Percentiles rank a stretch among this genome's conserved stretches.
Evolutionary conservation across 1,284 basidiomycete species (phyloP).

Genomic region (Tilletiopsis washingtonensis): DNA sequence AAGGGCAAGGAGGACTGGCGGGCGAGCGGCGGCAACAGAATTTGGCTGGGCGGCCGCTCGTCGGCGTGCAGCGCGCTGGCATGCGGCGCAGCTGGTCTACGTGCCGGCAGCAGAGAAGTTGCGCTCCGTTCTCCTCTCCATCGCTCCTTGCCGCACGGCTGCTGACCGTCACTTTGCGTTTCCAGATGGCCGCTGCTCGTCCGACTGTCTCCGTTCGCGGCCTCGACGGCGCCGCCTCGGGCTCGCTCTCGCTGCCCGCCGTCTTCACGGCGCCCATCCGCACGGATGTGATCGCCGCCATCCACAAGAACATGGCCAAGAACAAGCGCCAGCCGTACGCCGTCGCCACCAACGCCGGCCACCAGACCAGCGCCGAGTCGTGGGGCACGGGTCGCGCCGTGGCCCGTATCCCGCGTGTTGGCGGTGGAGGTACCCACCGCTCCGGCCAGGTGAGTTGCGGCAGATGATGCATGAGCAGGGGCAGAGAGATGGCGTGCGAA

Average conservation of each 20-base stretch:
- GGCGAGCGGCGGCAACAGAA: too few species aligned
- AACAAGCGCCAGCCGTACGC: constrained; percentile 97
- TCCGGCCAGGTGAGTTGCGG: constrained; percentile 74
- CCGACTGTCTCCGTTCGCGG: constrained; percentile 45
- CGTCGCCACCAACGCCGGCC: constrained; percentile 94
- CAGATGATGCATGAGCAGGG: too few species aligned
- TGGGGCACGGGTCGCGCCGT: constrained; percentile 99
- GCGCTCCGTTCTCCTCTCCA: too few species aligned
- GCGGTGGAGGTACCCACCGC: constrained; percentile 96
- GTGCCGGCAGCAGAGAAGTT: too few species aligned
- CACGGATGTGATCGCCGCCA: constrained; percentile 94
- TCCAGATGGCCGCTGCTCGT: constrained; percentile 9
- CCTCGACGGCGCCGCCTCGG: constrained; percentile 59
- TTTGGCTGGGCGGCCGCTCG: too few species aligned
- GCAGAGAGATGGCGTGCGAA: constrained; percentile 3
- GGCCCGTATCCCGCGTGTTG: constrained; percentile 99
- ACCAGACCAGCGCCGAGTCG: constrained; percentile 97
- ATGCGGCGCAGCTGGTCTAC: too few species aligned
- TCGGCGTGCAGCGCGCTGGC: too few species aligned
- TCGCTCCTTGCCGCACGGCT: too few species aligned
- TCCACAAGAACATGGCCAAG: constrained; percentile 99
- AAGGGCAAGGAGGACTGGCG: too few species aligned
- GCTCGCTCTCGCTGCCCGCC: constrained; percentile 85
- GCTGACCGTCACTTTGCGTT: too few species aligned
- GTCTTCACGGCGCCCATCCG: constrained; percentile 97